Conservation (phyloP, 2,329 filamentous ascomycete species). For the Alternaria burnsii region DNA sequence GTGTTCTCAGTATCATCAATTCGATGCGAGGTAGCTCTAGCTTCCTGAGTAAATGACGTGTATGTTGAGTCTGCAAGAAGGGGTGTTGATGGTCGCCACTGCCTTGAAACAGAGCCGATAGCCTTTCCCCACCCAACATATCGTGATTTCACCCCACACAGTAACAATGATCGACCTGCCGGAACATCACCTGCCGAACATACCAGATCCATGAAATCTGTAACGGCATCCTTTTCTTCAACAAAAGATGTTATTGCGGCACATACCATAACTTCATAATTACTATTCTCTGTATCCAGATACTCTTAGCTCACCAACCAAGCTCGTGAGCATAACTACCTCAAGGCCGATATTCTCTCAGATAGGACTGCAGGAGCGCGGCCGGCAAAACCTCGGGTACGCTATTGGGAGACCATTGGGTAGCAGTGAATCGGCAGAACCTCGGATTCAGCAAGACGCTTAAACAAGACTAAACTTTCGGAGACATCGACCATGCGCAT, state of each 20-base stretch:
- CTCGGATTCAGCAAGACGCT: not conserved
- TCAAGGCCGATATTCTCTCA: not conserved
- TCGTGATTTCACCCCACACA: not conserved
- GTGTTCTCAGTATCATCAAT: not conserved
- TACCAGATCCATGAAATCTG: not conserved
- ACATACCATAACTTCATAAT: too few relatives aligned
- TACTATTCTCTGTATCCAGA: too few relatives aligned
- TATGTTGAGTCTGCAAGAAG: not conserved
- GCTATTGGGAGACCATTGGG: not conserved
- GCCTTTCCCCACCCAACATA: not conserved
- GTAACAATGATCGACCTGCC: not conserved
- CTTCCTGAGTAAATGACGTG: not conserved
- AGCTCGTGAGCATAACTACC: not conserved
- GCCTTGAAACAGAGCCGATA: not conserved
- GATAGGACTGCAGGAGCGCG: not conserved
- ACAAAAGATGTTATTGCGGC: too few relatives aligned
- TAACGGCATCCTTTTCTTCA: not conserved
- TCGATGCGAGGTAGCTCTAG: not conserved
- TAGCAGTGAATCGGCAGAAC: not conserved
- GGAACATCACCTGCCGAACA: not conserved
- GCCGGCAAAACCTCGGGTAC: not conserved
- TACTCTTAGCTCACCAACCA: not conserved
- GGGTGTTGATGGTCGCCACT: not conserved
- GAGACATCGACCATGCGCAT: not conserved
- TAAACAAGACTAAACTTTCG: not conserved